Base-by-base conservation (phyloP, 2,329 filamentous ascomycete genomes). In the Cytospora paraplurivora region DNA sequence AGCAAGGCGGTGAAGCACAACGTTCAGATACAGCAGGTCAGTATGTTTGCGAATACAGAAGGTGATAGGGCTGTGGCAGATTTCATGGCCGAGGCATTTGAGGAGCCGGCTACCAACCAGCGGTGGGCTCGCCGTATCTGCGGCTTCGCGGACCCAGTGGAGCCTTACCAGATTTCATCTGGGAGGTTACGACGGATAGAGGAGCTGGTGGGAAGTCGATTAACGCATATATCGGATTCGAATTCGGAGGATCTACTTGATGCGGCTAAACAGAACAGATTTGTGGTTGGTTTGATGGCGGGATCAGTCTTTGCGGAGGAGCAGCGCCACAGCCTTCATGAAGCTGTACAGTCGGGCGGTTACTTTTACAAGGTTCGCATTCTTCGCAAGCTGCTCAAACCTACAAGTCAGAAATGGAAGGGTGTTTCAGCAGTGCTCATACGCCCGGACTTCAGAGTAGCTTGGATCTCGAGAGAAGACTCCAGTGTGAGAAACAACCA, bases 241-340 rank as follows among this genome's bases (percentile, higher is more conserved):
- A 7, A 58, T 10, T 37, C 19, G 27, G 13, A 35, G 6, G 55
- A 47, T 15, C 7, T 62, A 3, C 54, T 62, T 4, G 32, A n/a
- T 11, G 60, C 60, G n/a, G 49, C 55, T 1, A 47, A 33, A 10
- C 12, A 37, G 1, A 62, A 62, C 12, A 72, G 69, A 21, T 67
- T 63, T 11, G 35, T 62, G 1, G 19, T 62, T n/a, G 60, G 35
- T 7, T 44, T 52, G 4, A 13, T 62, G 15, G 15, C 8, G 4
- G 27, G n/a, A 2, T 13, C 44, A 7, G 8, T 2, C 15, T 4
- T 15, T 8, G n/a, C 21, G 17, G n/a, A 11, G 11, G 52, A 15
- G 2, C 21, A 51, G 3, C 21, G 5, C 27, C 13, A 27, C 2
- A 21, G 1, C 7, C 15, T 54, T 1, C 21, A 12, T 1, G 21